These are phyloP conservation scores for Dendrobium catenatum DNA, from an alignment of 106 monocot species.

Conservation along the genomic window DNA sequence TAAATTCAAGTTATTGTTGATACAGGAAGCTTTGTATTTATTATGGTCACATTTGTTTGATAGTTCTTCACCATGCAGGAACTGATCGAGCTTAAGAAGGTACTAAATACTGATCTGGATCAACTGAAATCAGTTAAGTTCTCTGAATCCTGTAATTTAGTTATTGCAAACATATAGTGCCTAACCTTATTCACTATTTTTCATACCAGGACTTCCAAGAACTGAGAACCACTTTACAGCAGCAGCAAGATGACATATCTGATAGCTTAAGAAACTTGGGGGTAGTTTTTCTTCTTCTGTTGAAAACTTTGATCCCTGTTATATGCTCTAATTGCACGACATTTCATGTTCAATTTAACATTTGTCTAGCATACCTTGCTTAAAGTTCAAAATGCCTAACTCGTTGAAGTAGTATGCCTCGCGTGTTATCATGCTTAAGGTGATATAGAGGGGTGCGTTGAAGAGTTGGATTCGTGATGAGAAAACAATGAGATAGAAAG, in stretches of 20 bases:
- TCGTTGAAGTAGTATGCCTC: neutral
- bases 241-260: neutral
- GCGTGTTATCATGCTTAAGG: neutral
- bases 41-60: neutral
- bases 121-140: conserved; percentile 10
- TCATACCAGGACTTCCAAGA: neutral
- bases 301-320: neutral
- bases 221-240: conserved; percentile 1
- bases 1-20: neutral
- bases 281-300: neutral
- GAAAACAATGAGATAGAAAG: neutral
- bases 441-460: neutral
- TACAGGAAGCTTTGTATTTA: neutral
- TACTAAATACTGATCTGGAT: conserved; percentile 2
- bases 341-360: neutral
- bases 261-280: conserved; percentile 3
- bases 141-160: neutral
- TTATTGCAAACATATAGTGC: neutral
- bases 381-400: neutral
- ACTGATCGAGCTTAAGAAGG: neutral
- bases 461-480: neutral
- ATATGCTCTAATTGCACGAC: neutral
- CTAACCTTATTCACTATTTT: neutral
- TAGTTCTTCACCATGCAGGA: neutral
- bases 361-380: neutral